Percentiles rank a stretch among this genome's conserved stretches.
phyloP scores from a whole-genome alignment of 495 filamentous ascomycete genomes.

The Lepidopterella palustris region DNA sequence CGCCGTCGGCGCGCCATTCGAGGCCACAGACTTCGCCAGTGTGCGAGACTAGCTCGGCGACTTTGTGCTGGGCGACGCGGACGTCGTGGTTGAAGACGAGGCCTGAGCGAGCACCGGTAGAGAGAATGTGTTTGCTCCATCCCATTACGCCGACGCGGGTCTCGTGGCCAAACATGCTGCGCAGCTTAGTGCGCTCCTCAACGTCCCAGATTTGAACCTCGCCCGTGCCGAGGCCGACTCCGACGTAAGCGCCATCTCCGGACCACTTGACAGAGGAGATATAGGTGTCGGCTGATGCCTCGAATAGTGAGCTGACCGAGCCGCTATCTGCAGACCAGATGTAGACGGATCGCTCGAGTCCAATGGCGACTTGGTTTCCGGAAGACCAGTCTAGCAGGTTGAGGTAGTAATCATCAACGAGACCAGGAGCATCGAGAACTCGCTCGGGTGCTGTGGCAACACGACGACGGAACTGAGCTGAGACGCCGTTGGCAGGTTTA shows the following conservation, averaged over 20 bases:
- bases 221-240: conserved; percentile 87
- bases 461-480: conserved; percentile 81
- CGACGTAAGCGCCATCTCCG: conserved; percentile 91
- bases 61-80: conserved; percentile 94
- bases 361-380: conserved; percentile 95
- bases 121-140: conserved; percentile 96
- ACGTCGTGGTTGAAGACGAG: conserved; percentile 99
- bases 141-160: conserved; percentile 95
- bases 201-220: conserved; percentile 99
- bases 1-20: conserved; percentile 93
- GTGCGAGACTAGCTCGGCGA: conserved; percentile 91
- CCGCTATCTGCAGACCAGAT: conserved; percentile 98
- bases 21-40: conserved; percentile 96
- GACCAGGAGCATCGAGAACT: conserved; percentile 91
- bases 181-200: conserved; percentile 86
- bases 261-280: conserved; percentile 99
- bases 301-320: conserved; percentile 75
- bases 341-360: conserved; percentile 92
- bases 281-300: conserved; percentile 84
- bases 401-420: conserved; percentile 98
- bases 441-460: conserved; percentile 92
- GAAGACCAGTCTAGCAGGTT: conserved; percentile 98
- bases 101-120: conserved; percentile 87
- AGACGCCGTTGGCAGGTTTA: conserved; percentile 62
- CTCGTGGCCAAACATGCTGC: conserved; percentile 97